phyloP scores from a whole-genome alignment of 495 filamentous ascomycete species.

The Hypoxylon fragiforme region DNA sequence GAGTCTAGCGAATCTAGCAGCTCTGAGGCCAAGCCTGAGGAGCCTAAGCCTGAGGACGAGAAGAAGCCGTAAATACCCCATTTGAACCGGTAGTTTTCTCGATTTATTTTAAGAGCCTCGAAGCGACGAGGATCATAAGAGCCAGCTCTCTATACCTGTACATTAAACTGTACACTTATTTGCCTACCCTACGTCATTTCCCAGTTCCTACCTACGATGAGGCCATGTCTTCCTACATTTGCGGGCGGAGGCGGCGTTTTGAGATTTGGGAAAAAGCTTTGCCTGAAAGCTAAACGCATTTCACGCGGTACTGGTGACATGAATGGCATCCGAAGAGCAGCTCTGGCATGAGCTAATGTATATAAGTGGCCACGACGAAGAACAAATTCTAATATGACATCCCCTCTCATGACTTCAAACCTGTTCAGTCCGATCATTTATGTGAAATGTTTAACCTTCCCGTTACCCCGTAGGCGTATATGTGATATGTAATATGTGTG shows the following conservation, averaged over 20 bases:
- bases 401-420: constrained; percentile 38
- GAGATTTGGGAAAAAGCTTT: constrained; percentile 49
- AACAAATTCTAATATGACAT: constrained; percentile 36
- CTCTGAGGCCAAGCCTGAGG: constrained; percentile 51
- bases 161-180: constrained; percentile 51
- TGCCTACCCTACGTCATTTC: constrained; percentile 31
- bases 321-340: constrained; percentile 33
- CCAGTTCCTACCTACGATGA: constrained; percentile 37
- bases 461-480: no score
- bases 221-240: constrained; percentile 34
- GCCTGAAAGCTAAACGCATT: constrained; percentile 24
- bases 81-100: constrained; percentile 25
- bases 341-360: constrained; percentile 31
- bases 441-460: no score
- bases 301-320: constrained; percentile 31
- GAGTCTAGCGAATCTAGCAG: constrained; percentile 59
- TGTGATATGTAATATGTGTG: background rate
- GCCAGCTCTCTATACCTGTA: constrained; percentile 38
- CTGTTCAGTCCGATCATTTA: no score
- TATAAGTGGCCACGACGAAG: constrained; percentile 33
- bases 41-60: constrained; percentile 84
- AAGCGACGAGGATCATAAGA: constrained; percentile 35
- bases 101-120: constrained; percentile 38
- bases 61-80: constrained; percentile 50
- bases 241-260: constrained; percentile 52